Evolutionary conservation across 306 rosid species (phyloP), one percentile per base, ranked within the genome.

Genomic region (Cercis canadensis): DNA sequence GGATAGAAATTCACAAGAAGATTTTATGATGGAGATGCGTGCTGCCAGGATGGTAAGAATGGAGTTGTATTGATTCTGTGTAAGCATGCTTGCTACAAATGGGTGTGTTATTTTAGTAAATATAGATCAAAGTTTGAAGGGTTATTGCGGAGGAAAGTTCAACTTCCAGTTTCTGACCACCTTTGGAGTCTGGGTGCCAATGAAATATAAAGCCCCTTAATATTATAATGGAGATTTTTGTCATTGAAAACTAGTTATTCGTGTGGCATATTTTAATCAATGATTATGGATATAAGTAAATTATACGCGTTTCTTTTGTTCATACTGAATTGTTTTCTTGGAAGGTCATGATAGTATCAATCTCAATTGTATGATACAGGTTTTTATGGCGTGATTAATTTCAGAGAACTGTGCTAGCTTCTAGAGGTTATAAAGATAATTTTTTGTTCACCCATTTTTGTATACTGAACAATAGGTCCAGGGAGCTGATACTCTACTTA

Each of bases 1-100:
- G 5, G 98, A 90, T 43, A 85, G 96, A 74, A 93, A 93, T 74
- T 88, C 96, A 14, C 97, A 88, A 78, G 97, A 93, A 73, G 83
- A 92, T 71, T 88, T 90, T 74, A 90, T 90, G 97, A 88, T 87
- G 92, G 98, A 93, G 75, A 90, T 83, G 92, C 94, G 94, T 70
- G 97, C 87, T 17, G 89, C 92, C 46, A 84, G 92, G 77, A 88
- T 90, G 97, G 97, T 91, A 67, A 76, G 82, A 36, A 0, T 8
- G 16, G 55, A 53, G 37, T 50, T 65, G 5, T 44, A 12, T 51
- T 53, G 33, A 31, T 34, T 18, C 31, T 58, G 10, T 9, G 57
- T 76, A 29, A 72, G 53, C 51, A 56, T 70, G 19, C 34, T 21
- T 34, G 32, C 66, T 15, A 37, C 37, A 16, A n/a, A n/a, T n/a